Evolutionary conservation across 2,329 filamentous ascomycete genomes (phyloP).

Genomic region (Microcyclospora pomicola): DNA sequence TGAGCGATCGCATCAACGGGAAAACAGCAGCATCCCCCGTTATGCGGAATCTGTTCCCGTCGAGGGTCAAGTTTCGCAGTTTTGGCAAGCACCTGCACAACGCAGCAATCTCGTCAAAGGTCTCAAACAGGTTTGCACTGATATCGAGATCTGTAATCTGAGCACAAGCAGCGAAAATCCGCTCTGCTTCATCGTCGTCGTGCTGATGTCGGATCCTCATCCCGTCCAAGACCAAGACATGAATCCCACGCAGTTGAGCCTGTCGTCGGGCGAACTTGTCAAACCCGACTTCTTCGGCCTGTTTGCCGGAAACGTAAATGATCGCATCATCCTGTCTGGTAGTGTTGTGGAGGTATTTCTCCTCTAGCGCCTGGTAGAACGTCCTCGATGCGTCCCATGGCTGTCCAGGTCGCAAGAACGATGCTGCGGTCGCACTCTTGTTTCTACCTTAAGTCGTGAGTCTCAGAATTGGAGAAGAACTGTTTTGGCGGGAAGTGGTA

Average conservation of each 20-base stretch:
- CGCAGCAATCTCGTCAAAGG: slow-evolving; percentile 49
- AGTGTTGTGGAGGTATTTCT: slow-evolving; percentile 59
- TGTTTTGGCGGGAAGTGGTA: slow-evolving; percentile 1
- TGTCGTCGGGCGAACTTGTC: slow-evolving; percentile 78
- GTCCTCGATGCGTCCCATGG: slow-evolving; percentile 52
- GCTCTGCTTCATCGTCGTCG: slow-evolving; percentile 11
- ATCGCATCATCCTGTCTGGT: slow-evolving; percentile 28
- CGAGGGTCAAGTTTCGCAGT: slow-evolving; percentile 32
- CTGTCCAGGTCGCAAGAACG: slow-evolving; percentile 71
- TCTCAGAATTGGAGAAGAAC: slow-evolving; percentile 12
- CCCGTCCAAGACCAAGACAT: slow-evolving; percentile 69
- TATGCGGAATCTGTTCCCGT: slow-evolving; percentile 53
- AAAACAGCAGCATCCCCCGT: slow-evolving; percentile 1
- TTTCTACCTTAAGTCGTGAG: slow-evolving; percentile 40
- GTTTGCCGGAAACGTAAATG: slow-evolving; percentile 64
- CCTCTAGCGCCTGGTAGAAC: slow-evolving; percentile 65
- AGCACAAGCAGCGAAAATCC: slow-evolving; percentile 44
- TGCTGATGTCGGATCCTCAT: slow-evolving; percentile 40
- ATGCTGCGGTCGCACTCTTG: slow-evolving; percentile 57
- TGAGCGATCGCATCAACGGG: slow-evolving; percentile 19
- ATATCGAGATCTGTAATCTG: slow-evolving; percentile 64
- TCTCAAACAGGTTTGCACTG: slow-evolving; percentile 67
- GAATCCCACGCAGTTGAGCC: slow-evolving; percentile 63
- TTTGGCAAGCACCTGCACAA: slow-evolving; percentile 59
- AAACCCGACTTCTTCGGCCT: slow-evolving; percentile 87